Percentiles rank a stretch among this genome's conserved stretches.
Conservation (phyloP, 805 yeast species). For the Spathaspora girioi region DNA sequence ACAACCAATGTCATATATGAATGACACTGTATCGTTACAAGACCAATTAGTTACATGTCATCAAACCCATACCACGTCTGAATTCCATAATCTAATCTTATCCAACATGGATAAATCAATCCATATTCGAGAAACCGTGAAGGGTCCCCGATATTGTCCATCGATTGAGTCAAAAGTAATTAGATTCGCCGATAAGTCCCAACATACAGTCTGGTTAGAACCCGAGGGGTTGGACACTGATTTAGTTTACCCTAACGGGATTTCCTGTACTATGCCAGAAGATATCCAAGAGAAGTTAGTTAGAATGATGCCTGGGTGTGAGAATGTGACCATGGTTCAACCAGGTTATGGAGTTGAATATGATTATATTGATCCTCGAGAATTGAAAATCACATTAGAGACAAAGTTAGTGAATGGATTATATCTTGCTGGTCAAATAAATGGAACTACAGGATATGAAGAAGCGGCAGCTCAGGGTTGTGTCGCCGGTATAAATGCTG, state of each 20-base stretch:
- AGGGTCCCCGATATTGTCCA: constrained; percentile 97
- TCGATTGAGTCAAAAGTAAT: constrained; percentile 88
- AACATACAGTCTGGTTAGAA: constrained; percentile 90
- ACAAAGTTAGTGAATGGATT: constrained; percentile 77
- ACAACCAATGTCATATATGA: constrained; percentile 84
- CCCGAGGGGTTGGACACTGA: constrained; percentile 91
- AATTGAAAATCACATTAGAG: constrained; percentile 71
- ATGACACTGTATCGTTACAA: constrained; percentile 58
- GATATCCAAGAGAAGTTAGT: constrained; percentile 80
- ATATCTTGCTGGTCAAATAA: constrained; percentile 93
- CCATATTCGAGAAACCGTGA: constrained; percentile 89
- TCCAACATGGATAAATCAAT: constrained; percentile 76
- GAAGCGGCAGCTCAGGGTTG: constrained; percentile 98
- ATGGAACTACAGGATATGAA: constrained; percentile 98
- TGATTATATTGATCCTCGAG: constrained; percentile 93
- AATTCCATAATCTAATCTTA: constrained; percentile 65
- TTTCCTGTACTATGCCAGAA: constrained; percentile 93
- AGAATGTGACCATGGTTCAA: constrained; percentile 80
- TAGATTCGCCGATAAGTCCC: constrained; percentile 69
- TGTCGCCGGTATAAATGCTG: constrained; percentile 95
- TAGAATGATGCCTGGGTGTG: constrained; percentile 80
- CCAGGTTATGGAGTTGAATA: constrained; percentile 99
- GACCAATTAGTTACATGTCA: constrained; percentile 65
- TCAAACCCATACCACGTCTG: constrained; percentile 73
- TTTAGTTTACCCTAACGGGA: constrained; percentile 94